Conservation (phyloP, 169 alveolate species). For the Babesia gibsoni region DNA sequence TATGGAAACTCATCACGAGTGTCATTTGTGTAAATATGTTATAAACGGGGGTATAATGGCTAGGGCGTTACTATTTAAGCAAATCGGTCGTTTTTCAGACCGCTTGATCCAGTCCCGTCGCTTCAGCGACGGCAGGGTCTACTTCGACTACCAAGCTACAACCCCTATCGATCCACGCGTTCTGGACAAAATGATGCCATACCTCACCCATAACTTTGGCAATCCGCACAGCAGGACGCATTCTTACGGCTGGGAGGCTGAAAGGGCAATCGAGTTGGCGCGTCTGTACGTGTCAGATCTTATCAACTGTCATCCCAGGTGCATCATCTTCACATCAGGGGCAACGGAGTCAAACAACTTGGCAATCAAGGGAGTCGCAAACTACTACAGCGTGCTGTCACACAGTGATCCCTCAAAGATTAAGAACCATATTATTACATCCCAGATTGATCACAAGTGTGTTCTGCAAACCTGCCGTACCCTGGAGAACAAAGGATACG, state of each 20-base stretch:
- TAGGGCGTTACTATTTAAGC: too few relatives aligned
- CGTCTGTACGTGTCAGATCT: slow-evolving; percentile 85
- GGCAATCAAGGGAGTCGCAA: slow-evolving; percentile 92
- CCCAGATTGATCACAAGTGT: slow-evolving; percentile 98
- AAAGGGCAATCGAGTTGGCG: slow-evolving; percentile 91
- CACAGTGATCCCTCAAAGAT: slow-evolving; percentile 67
- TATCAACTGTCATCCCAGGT: slow-evolving; percentile 87
- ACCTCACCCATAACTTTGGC: slow-evolving; percentile 89
- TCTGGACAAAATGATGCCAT: slow-evolving; percentile 96
- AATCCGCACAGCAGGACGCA: slow-evolving; percentile 97
- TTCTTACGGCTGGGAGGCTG: slow-evolving; percentile 96
- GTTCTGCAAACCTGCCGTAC: slow-evolving; percentile 89
- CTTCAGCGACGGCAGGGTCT: slow-evolving; percentile 59
- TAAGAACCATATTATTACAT: slow-evolving; percentile 93
- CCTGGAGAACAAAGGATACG: slow-evolving; percentile 88
- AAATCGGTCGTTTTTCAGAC: too few relatives aligned
- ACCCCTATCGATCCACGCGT: slow-evolving; percentile 98
- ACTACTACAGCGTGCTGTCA: slow-evolving; percentile 58
- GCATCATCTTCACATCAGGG: slow-evolving; percentile 97
- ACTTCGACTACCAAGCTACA: slow-evolving; percentile 96
- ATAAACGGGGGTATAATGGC: too few relatives aligned
- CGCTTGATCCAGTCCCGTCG: too few relatives aligned
- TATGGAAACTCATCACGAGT: too few relatives aligned
- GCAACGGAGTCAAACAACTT: slow-evolving; percentile 98
- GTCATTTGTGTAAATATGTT: too few relatives aligned